Base-by-base conservation (phyloP, 306 rosid species). In the Fagus sylvatica region DNA sequence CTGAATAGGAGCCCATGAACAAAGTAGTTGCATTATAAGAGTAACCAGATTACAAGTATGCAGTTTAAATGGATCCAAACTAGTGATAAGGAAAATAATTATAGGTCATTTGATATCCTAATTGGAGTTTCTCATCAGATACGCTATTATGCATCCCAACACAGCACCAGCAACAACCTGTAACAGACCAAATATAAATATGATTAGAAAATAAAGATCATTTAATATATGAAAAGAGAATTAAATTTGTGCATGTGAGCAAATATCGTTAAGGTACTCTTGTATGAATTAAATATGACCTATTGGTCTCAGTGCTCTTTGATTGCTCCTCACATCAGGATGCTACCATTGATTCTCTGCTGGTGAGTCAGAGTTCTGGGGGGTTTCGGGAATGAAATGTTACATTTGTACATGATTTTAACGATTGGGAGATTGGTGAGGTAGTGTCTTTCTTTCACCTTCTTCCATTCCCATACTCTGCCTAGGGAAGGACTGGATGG, bases 91-190 rank as follows among this genome's bases (percentile, higher is more conserved):
- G 65, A 54, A 55, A 80, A 70, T 80, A n/a, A 49, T 33, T 69
- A 82, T 69, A 2, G 71, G 55, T 57, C 53, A 41, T 64, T 59
- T 34, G 55, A 55, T 72, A 79, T 72, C 64, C 74, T 82, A 85
- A 61, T 66, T 42, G 69, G 85, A 57, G 59, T 42, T 84, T 70
- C 84, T 81, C 85, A 83, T 83, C 34, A 94, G 76, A 79, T 73
- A 83, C 10, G 97, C 95, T 67, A 94, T 73, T 72, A 90, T 7
- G 84, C 92, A 89, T 74, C 98, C 98, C 85, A 90, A 51, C 70
- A 94, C 17, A 49, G 93, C 91, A 77, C 98, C 98, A 16, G 93
- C 93, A 83, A 73, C 72, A 84, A 92, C 98, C 97, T 94, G 88
- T 16, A 67, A 34, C 66, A 72, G 46, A 36, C 75, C 74, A 57